A percentile compares a stretch with the other conserved stretches of the same genome.
Evolutionary conservation across 345 rosid species (phyloP).

Genomic region (Gossypium raimondii): DNA sequence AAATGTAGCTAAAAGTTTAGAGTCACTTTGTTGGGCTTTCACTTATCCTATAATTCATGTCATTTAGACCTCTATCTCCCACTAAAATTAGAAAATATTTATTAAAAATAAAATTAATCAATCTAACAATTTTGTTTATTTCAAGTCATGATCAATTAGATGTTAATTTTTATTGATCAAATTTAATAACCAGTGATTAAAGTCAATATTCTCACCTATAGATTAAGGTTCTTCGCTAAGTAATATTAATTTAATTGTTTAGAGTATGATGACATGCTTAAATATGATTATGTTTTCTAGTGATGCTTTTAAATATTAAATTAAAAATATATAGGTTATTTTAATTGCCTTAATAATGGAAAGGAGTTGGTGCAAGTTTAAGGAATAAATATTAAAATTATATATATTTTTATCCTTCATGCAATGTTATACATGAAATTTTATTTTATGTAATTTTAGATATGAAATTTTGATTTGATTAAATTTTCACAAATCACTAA

Average conservation of each 20-base stretch:
- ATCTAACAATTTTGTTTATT: neutral
- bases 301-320: neutral
- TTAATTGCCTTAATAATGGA: neutral
- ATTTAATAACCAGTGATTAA: neutral
- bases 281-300: neutral
- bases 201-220: neutral
- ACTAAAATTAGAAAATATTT: neutral
- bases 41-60: neutral
- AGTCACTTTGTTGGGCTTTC: neutral
- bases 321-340: neutral
- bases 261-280: neutral
- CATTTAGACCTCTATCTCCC: neutral
- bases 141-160: neutral
- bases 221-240: neutral
- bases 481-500: no score
- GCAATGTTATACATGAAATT: no score
- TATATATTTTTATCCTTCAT: no score
- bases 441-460: no score
- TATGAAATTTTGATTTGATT: no score
- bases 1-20: neutral
- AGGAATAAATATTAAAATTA: no score
- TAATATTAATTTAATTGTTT: neutral
- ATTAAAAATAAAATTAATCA: neutral
- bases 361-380: neutral
- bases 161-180: neutral